Evolutionary conservation across 2,329 filamentous ascomycete genomes (phyloP), one percentile per base, ranked within the genome.

Genomic region (Stagonosporopsis rhizophila): DNA sequence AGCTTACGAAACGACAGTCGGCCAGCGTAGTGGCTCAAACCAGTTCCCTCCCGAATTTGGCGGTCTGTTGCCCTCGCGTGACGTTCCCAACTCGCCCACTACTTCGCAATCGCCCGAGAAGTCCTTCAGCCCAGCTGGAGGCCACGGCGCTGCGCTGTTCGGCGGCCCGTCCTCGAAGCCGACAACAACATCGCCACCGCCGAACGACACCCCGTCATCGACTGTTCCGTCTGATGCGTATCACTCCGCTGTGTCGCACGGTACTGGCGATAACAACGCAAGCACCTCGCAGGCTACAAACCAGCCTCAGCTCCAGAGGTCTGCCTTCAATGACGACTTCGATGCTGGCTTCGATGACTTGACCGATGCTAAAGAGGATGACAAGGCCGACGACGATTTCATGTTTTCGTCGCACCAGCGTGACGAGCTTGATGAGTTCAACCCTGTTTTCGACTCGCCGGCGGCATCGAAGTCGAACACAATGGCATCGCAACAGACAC

Each of bases 261-360:
- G 73, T 12, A 73, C 70, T 32, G 66, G 54, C 20, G 71, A 73
- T 9, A 77, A 75, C 11, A 77, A 75, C 54, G 71, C 71, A 53
- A 68, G 66, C 15, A 59, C 70, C 15, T 72, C 70, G 3, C 67
- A 70, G 3, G 49, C 64, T 19, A 45, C 53, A 30, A 73, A 75
- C 50, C 70, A 71, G 22, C 66, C 73, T 32, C 74, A 77, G 56
- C 70, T 78, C 1, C 67, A 75, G 15, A 81, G 80, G 61, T 77
- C 83, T 20, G 82, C 85, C 1, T 91, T 92, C 71, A 88, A 90
- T 58, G 82, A 84, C 51, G 90, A 92, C 46, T 86, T 92, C 58
- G 90, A 92, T 45, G 85, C 88, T 62, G 90, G 92, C 38, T 95
- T 95, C 65, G 89, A 91, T 66, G 91, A 91, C 52, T 84, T 96